Evolutionary conservation across 306 rosid genomes (phyloP), one percentile per base, ranked within the genome.

Genomic region (Cucumis cinereus): DNA sequence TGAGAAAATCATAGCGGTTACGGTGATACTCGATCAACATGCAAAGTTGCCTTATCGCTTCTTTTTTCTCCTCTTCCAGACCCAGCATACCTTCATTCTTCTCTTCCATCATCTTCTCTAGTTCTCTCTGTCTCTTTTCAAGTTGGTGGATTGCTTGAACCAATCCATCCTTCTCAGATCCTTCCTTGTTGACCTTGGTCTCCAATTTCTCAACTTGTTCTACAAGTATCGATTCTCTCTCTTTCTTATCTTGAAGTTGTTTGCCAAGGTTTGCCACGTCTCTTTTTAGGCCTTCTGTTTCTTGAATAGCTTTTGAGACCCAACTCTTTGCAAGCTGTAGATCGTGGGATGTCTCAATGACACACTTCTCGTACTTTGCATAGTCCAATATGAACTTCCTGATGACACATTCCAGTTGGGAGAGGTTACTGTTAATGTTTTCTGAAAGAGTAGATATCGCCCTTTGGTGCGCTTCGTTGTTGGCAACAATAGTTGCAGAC

Each of bases 1-100:
- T 90, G 82, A 94, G 93, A 84, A 83, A 47, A 75, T 95, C 92
- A 63, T 73, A 87, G 61, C 96, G 91, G 69, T 83, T 71, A 23
- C 94, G 92, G 72, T 95, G 97, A 86, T 95, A 92, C 79, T 95
- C 98, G 50, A 92, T 88, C 96, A 93, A 92, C 40, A 95, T 23
- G 83, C 99, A 95, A 26, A 95, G 92, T 73, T 94, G 99, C 87
- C 96, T 82, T 35, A 94, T 94, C 68, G 94, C 99, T 68, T 94
- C 97, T 76, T 93, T 81, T 86, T 94, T 94, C 89, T 94, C 99
- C 85, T 94, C 99, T 59, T 88, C 89, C 79, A 90, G 69, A n/a
- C 75, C 82, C 85, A 89, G 6, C 6, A 91, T 86, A 8, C 87
- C 87, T 14, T 83, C 85, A 13, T 88, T 89, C 82, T 92, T 90